Conservation (phyloP, 1,284 basidiomycete genomes). For the Stygiomarasmius scandens region DNA sequence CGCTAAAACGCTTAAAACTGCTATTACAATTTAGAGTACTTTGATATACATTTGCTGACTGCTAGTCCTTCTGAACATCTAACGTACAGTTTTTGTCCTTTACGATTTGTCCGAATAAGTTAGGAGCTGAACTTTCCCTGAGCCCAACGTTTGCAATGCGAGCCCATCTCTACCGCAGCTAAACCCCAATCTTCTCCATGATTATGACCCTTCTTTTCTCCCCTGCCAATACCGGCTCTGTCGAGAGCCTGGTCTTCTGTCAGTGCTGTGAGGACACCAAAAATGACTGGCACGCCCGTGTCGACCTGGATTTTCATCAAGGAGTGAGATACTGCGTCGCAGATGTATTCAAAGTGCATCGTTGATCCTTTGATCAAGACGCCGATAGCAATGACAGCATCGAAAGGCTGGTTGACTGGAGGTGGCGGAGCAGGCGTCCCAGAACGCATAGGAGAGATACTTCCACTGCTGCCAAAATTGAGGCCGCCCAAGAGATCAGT, state of each 20-base stretch:
- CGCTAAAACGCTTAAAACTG: too few relatives aligned
- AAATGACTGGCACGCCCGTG: slow-evolving; percentile 92
- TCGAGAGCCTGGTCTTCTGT: slow-evolving; percentile 95
- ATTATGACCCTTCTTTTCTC: slow-evolving; percentile 78
- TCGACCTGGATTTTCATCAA: slow-evolving; percentile 95
- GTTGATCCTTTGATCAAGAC: slow-evolving; percentile 97
- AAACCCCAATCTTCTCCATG: slow-evolving; percentile 96
- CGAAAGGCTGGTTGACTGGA: slow-evolving; percentile 70
- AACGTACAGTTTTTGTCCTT: background rate
- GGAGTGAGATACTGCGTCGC: slow-evolving; percentile 88
- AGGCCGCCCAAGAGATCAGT: slow-evolving; percentile 82
- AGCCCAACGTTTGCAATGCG: slow-evolving; percentile 72
- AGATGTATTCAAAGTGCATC: slow-evolving; percentile 99
- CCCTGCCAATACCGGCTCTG: slow-evolving; percentile 80
- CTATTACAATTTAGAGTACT: too few relatives aligned
- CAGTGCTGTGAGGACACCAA: slow-evolving; percentile 93
- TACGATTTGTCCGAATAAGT: slow-evolving; percentile 22
- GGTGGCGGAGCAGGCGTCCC: slow-evolving; percentile 49
- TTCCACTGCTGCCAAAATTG: slow-evolving; percentile 44
- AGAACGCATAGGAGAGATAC: slow-evolving; percentile 41
- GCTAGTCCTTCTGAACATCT: background rate
- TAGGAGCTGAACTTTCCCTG: slow-evolving; percentile 62
- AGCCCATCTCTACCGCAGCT: slow-evolving; percentile 93
- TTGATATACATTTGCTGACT: background rate
- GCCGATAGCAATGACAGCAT: slow-evolving; percentile 95